Conservation (phyloP, 768 basidiomycete species). For the Russula griseocarnosa region DNA sequence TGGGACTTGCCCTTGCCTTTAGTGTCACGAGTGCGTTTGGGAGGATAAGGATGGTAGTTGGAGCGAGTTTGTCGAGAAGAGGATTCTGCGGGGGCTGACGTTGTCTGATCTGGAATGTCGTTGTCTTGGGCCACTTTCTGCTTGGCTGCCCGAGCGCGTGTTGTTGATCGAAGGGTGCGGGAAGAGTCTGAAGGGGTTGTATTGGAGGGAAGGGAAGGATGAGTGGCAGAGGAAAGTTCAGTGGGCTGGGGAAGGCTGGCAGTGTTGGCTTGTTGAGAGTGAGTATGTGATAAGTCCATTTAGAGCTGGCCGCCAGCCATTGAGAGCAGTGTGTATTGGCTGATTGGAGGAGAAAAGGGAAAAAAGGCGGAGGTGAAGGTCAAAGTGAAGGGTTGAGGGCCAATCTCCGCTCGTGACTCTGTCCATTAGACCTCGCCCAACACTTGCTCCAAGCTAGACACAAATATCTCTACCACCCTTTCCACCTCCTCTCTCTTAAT, state of each 20-base stretch:
- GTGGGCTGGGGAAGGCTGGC: conserved; percentile 33
- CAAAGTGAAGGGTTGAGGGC: conserved; percentile 16
- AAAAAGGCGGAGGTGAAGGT: neutral
- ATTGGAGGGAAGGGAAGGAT: conserved; percentile 33
- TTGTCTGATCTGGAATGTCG: conserved; percentile 31
- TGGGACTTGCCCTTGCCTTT: conserved; percentile 58
- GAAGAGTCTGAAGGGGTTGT: conserved; percentile 45
- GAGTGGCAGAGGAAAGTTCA: conserved; percentile 44
- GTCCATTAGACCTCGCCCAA: conserved; percentile 31
- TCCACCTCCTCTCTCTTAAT: conserved; percentile 65
- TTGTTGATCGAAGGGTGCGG: conserved; percentile 66
- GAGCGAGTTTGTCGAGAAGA: conserved; percentile 29
- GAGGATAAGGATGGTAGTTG: conserved; percentile 16
- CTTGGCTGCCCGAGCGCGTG: conserved; percentile 35
- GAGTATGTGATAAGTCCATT: conserved; percentile 83
- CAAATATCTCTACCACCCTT: conserved; percentile 60
- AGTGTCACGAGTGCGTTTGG: conserved; percentile 27
- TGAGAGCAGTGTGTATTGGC: conserved; percentile 38
- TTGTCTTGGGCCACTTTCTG: conserved; percentile 31
- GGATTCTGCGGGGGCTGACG: conserved; percentile 24
- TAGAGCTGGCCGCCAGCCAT: conserved; percentile 87
- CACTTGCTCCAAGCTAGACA: conserved; percentile 64
- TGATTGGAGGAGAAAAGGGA: conserved; percentile 1
- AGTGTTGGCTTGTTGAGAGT: conserved; percentile 67
- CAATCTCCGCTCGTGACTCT: conserved; percentile 23